phyloP scores from a whole-genome alignment of 2,329 filamentous ascomycete genomes.

The Aureobasidium vineae region DNA sequence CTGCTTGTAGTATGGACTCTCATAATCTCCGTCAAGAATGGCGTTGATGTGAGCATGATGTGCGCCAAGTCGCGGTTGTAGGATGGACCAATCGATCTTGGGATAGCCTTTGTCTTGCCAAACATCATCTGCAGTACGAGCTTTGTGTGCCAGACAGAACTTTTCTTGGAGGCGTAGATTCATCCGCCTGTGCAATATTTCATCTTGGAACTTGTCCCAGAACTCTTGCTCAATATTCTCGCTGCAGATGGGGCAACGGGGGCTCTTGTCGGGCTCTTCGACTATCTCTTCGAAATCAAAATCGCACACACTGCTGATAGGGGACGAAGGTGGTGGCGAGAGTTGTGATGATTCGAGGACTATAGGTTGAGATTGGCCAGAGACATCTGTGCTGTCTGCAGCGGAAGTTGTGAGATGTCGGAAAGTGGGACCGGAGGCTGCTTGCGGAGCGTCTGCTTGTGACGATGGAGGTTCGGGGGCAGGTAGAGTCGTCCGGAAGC shows the following conservation, averaged over 20 bases:
- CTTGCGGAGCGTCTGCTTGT: neutral
- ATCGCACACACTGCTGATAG: neutral
- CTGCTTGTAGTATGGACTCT: slow-evolving; percentile 33
- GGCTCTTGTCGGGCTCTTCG: neutral
- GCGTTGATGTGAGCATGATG: slow-evolving; percentile 32
- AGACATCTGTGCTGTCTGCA: slow-evolving; percentile 1
- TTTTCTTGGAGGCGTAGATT: slow-evolving; percentile 37
- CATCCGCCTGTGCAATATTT: slow-evolving; percentile 31
- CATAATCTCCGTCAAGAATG: slow-evolving; percentile 32
- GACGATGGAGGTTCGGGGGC: neutral
- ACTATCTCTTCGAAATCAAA: neutral
- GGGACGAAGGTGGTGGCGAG: slow-evolving; percentile 1
- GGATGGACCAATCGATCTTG: slow-evolving; percentile 36
- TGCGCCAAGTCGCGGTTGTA: slow-evolving; percentile 33
- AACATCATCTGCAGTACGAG: slow-evolving; percentile 32
- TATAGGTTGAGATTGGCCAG: slow-evolving; percentile 5
- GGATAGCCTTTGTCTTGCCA: slow-evolving; percentile 38
- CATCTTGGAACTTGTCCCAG: slow-evolving; percentile 37
- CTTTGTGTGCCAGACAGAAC: slow-evolving; percentile 39
- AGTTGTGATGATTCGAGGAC: slow-evolving; percentile 17
- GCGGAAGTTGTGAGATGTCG: neutral
- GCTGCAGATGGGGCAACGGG: slow-evolving; percentile 39
- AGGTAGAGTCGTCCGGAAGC: neutral
- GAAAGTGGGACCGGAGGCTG: neutral
- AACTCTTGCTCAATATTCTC: slow-evolving; percentile 34